phyloP scores from a whole-genome alignment of 495 filamentous ascomycete genomes.

The Chaetomidium leptoderma region DNA sequence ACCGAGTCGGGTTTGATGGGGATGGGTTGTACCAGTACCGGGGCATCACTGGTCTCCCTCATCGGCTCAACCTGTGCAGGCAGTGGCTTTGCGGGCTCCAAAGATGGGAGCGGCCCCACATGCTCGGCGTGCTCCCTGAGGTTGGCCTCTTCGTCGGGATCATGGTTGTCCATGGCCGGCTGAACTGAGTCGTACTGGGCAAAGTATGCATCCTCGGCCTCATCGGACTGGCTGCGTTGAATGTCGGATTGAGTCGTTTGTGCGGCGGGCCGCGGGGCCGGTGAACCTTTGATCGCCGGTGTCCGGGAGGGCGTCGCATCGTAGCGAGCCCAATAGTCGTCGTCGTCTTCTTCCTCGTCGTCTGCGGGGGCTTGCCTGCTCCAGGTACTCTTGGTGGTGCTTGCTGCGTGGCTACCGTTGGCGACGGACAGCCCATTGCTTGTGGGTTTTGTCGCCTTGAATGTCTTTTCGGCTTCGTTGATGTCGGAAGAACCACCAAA shows the following conservation, averaged over 20 bases:
- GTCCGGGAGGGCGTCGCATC: constrained; percentile 78
- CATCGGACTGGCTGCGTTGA: constrained; percentile 43
- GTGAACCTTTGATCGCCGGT: constrained; percentile 61
- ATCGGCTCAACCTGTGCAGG: constrained; percentile 19
- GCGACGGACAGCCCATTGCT: constrained; percentile 4
- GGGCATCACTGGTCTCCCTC: constrained; percentile 8
- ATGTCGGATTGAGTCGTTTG: constrained; percentile 5
- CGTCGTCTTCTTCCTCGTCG: constrained; percentile 70
- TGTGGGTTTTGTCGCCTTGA: constrained; percentile 30
- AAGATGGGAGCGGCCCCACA: constrained; percentile 33
- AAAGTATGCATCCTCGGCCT: constrained; percentile 77
- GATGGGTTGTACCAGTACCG: background rate
- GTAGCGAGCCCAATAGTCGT: constrained; percentile 92
- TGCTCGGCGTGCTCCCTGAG: constrained; percentile 54
- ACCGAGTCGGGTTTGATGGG: constrained; percentile 31
- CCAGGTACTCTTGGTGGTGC: constrained; percentile 14
- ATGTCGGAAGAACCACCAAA: constrained; percentile 42
- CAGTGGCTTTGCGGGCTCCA: constrained; percentile 31
- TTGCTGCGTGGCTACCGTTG: background rate
- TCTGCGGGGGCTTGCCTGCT: constrained; percentile 29
- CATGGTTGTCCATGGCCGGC: constrained; percentile 84
- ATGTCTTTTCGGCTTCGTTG: constrained; percentile 42
- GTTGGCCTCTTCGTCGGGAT: constrained; percentile 63
- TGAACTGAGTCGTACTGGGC: constrained; percentile 85
- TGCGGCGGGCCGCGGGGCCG: constrained; percentile 43